Conservation (phyloP, 2,329 filamentous ascomycete genomes). For the Pseudogymnoascus sp. region DNA sequence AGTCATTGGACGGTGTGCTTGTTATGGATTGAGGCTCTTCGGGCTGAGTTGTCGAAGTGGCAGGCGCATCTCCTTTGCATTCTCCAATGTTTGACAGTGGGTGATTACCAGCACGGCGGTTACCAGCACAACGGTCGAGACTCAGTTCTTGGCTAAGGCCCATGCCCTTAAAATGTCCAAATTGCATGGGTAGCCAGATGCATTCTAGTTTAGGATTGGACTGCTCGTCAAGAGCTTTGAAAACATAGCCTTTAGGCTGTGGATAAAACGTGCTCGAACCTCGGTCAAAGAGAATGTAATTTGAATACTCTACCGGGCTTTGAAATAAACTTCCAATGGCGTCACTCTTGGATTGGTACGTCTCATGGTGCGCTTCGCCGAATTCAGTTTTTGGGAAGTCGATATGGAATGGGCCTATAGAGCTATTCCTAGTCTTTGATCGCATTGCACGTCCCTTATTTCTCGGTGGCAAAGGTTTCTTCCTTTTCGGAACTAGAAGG, state of each 20-base stretch:
- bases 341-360: constrained; percentile 13
- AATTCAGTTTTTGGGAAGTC: constrained; percentile 15
- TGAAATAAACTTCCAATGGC: constrained; percentile 16
- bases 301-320: constrained; percentile 16
- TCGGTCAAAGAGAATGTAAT: constrained; percentile 16
- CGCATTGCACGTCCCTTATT: background rate
- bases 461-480: background rate
- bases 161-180: background rate
- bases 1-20: background rate
- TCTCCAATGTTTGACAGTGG: background rate
- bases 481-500: background rate
- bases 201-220: constrained; percentile 13
- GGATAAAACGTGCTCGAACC: constrained; percentile 10
- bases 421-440: background rate
- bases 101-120: background rate
- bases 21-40: background rate
- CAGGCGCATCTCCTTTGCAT: background rate
- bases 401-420: constrained; percentile 9
- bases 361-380: constrained; percentile 8
- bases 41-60: background rate
- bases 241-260: constrained; percentile 10
- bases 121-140: background rate
- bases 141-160: background rate
- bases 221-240: constrained; percentile 7
- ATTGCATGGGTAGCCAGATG: constrained; percentile 13